These are phyloP conservation scores for Mycena filopes DNA, from an alignment of 768 basidiomycete species.

Conservation along the genomic window DNA sequence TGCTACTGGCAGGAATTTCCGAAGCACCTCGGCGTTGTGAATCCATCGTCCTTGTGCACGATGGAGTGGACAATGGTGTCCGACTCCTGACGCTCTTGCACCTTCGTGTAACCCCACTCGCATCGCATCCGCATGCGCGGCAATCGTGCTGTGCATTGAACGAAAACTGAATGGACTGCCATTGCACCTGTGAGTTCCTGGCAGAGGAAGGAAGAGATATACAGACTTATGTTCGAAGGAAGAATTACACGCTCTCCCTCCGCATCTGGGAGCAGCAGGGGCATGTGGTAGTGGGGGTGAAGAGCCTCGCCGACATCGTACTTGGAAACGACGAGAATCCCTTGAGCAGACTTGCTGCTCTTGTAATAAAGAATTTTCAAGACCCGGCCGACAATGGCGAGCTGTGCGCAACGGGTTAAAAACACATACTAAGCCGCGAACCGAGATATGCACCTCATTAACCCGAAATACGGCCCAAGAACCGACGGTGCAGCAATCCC, in stretches of 20 bases:
- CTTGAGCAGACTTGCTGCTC: conserved; percentile 7
- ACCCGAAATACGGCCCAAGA: conserved; percentile 22
- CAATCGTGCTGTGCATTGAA: conserved; percentile 38
- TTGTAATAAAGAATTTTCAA: conserved; percentile 2
- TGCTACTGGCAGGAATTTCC: conserved; percentile 13
- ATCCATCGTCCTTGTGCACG: conserved; percentile 35
- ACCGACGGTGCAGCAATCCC: conserved; percentile 1
- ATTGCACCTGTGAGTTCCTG: neutral
- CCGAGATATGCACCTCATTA: neutral
- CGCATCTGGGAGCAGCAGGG: neutral
- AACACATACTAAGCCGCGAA: neutral
- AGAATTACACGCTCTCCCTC: neutral
- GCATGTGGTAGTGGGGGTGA: conserved; percentile 16
- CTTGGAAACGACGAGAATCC: neutral
- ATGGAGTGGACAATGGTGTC: conserved; percentile 19
- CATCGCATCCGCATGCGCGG: conserved; percentile 22
- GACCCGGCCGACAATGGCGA: neutral
- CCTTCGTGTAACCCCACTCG: conserved; percentile 16
- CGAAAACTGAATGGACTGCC: conserved; percentile 7
- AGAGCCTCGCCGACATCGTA: conserved; percentile 11
- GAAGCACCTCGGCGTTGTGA: conserved; percentile 39
- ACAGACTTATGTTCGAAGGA: neutral
- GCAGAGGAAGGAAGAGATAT: neutral
- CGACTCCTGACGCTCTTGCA: conserved; percentile 33
- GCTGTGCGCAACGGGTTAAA: neutral